phyloP scores from a whole-genome alignment of 164 flowering plant species.

The Liquidambar formosana region DNA sequence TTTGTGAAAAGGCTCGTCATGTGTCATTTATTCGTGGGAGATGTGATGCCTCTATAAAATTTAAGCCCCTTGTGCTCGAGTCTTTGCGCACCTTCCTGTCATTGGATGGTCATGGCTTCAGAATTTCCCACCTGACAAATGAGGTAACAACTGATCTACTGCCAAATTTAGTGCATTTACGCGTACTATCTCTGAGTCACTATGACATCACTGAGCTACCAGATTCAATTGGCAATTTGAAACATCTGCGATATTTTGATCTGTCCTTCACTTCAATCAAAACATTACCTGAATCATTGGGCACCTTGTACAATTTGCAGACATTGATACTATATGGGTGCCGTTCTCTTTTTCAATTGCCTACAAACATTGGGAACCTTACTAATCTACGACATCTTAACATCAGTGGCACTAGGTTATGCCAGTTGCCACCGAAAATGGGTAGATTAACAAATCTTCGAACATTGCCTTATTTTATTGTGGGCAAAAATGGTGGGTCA shows the following conservation, averaged over 20 bases:
- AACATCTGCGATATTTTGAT: conserved; percentile 15
- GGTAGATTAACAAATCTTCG: background rate
- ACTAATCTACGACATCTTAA: conserved; percentile 16
- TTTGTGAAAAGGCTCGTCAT: conserved; percentile 16
- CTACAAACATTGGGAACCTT: conserved; percentile 2
- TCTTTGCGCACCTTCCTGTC: conserved; percentile 30
- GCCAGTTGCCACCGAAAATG: background rate
- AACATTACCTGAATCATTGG: conserved; percentile 2
- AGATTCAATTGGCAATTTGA: conserved; percentile 14
- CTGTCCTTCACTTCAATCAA: conserved; percentile 7
- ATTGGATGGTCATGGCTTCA: background rate
- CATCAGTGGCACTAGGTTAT: background rate
- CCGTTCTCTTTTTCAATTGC: background rate
- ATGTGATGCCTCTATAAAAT: conserved; percentile 9
- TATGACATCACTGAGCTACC: conserved; percentile 6
- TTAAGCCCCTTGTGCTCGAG: conserved; percentile 7
- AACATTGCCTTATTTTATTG: too few relatives aligned
- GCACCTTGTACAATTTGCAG: conserved; percentile 9
- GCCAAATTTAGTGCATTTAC: conserved; percentile 10
- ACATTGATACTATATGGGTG: conserved; percentile 8
- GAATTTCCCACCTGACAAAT: background rate
- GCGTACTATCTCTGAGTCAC: conserved; percentile 20
- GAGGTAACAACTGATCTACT: conserved; percentile 11
- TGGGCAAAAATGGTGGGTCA: too few relatives aligned
- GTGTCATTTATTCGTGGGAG: conserved; percentile 10